A percentile compares a stretch with the other conserved stretches of the same genome.
Conservation (phyloP, 2,329 filamentous ascomycete genomes). For the Cordyceps tenuipes region DNA sequence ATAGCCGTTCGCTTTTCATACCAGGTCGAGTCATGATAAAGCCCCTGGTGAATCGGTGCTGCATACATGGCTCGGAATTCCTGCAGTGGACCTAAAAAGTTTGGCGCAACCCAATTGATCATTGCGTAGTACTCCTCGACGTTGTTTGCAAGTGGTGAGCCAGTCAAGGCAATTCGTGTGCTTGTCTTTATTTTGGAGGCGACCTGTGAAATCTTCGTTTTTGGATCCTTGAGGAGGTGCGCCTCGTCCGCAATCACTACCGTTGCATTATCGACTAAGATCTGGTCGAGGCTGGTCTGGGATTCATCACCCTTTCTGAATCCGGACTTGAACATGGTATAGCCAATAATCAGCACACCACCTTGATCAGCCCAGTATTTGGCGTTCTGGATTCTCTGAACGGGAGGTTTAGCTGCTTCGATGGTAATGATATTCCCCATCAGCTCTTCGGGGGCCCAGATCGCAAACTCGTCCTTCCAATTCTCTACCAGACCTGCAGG, state of each 20-base stretch:
- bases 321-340: conserved; percentile 50
- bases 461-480: conserved; percentile 69
- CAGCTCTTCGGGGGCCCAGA: conserved; percentile 53
- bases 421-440: conserved; percentile 52
- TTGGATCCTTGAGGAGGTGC: conserved; percentile 64
- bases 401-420: conserved; percentile 29
- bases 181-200: conserved; percentile 55
- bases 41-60: conserved; percentile 63
- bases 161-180: conserved; percentile 74
- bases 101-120: conserved; percentile 78
- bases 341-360: conserved; percentile 71
- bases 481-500: conserved; percentile 70
- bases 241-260: conserved; percentile 82
- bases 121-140: conserved; percentile 79
- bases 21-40: conserved; percentile 54
- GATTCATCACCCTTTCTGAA: conserved; percentile 18
- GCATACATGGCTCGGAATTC: conserved; percentile 68
- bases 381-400: conserved; percentile 38
- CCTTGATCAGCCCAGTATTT: conserved; percentile 53
- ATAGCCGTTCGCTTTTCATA: conserved; percentile 50
- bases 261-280: conserved; percentile 53
- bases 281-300: conserved; percentile 22
- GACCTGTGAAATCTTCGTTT: conserved; percentile 41
- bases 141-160: conserved; percentile 78
- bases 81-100: conserved; percentile 58